A percentile compares a stretch with the other conserved stretches of the same genome.
These are phyloP conservation scores for Corinectria fuckeliana DNA, from an alignment of 2,329 filamentous ascomycete species.

Conservation along the genomic window DNA sequence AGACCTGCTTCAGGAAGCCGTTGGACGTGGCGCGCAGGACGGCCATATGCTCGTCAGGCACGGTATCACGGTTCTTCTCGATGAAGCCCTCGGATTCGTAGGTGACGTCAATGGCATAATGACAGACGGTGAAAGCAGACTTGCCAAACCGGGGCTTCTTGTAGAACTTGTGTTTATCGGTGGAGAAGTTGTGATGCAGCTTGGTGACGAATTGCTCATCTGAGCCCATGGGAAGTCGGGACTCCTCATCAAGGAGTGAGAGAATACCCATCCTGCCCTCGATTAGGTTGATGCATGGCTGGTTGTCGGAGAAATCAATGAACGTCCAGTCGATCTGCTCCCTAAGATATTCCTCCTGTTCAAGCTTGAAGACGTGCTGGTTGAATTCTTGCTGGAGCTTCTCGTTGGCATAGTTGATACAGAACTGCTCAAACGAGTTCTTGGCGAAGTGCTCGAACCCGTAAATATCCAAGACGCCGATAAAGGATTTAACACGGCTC, in stretches of 20 bases:
- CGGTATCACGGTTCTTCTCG: slow-evolving; percentile 98
- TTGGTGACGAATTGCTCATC: slow-evolving; percentile 98
- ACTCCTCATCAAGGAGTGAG: slow-evolving; percentile 94
- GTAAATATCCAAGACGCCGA: slow-evolving; percentile 98
- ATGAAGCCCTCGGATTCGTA: slow-evolving; percentile 99
- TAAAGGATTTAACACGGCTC: slow-evolving; percentile 84
- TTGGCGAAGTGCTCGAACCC: slow-evolving; percentile 99
- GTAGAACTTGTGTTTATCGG: slow-evolving; percentile 94
- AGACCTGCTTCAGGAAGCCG: slow-evolving; percentile 80
- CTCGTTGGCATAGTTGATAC: slow-evolving; percentile 99
- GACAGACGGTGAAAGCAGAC: slow-evolving; percentile 95
- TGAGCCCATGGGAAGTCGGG: slow-evolving; percentile 92
- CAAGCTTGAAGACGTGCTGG: slow-evolving; percentile 97
- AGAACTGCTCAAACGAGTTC: slow-evolving; percentile 99
- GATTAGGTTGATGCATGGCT: slow-evolving; percentile 97
- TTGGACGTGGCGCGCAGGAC: slow-evolving; percentile 86
- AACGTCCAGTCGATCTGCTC: slow-evolving; percentile 99
- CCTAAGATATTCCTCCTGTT: slow-evolving; percentile 95
- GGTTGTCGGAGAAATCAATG: slow-evolving; percentile 99
- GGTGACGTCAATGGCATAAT: slow-evolving; percentile 97
- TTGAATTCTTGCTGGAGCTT: slow-evolving; percentile 99
- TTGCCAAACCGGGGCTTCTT: slow-evolving; percentile 99
- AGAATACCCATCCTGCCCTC: slow-evolving; percentile 95
- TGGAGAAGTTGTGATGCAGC: slow-evolving; percentile 89
- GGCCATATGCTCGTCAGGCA: slow-evolving; percentile 97